Conservation (phyloP, 495 filamentous ascomycete genomes). For the Trichoderma virens region DNA sequence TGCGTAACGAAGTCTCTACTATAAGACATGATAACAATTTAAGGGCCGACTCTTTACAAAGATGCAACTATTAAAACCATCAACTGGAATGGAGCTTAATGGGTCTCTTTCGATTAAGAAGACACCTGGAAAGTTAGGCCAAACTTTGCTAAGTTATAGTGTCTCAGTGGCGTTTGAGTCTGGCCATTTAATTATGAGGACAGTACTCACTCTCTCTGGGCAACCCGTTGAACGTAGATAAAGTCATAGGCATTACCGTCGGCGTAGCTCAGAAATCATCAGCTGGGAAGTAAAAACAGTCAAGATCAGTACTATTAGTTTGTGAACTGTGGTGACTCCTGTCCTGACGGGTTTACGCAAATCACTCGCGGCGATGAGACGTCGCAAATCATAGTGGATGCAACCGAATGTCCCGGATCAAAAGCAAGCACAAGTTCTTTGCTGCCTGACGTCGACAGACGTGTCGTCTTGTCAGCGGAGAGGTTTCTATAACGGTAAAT, state of each 20-base stretch:
- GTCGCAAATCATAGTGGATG: neutral
- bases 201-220: neutral
- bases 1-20: neutral
- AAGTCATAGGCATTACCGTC: neutral
- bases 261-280: neutral
- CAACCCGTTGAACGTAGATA: neutral
- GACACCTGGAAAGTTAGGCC: no score
- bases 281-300: neutral
- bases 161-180: neutral
- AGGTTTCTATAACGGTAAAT: neutral
- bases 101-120: neutral
- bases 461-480: neutral
- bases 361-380: neutral
- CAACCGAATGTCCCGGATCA: neutral
- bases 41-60: neutral
- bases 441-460: neutral
- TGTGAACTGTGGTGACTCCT: neutral
- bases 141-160: neutral
- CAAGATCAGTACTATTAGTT: neutral
- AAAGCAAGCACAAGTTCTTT: neutral
- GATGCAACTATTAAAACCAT: neutral
- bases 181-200: neutral
- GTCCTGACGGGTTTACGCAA: neutral
- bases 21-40: neutral
- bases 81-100: neutral